A percentile compares a stretch with the other conserved stretches of the same genome.
phyloP scores from a whole-genome alignment of 352 stramenopile genomes.

The Discostella stelligera region DNA sequence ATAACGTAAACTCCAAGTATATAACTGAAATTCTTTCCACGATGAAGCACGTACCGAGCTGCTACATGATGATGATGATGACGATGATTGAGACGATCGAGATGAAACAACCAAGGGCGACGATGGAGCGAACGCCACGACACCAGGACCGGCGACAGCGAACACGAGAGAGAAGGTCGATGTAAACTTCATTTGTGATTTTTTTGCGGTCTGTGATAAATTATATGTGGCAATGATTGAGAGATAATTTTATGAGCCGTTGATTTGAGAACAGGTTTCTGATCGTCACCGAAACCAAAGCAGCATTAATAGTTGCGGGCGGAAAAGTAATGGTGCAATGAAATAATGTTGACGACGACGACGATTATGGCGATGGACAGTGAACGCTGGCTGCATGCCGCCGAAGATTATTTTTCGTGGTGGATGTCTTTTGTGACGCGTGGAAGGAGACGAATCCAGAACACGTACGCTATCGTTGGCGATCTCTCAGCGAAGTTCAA shows the following conservation, averaged over 20 bases:
- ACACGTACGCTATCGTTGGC: not conserved
- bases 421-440: not conserved
- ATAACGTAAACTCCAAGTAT: not conserved
- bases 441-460: not conserved
- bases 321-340: not conserved
- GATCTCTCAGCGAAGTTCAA: not conserved
- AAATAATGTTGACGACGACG: not conserved
- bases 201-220: not conserved
- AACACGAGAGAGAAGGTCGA: constrained; percentile 50
- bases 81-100: too few species aligned
- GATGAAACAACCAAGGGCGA: constrained; percentile 17
- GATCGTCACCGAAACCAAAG: too few species aligned
- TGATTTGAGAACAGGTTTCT: not conserved
- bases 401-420: not conserved
- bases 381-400: not conserved
- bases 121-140: constrained; percentile 57
- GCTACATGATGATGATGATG: constrained; percentile 1
- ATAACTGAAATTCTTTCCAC: not conserved
- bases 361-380: not conserved
- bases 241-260: not conserved
- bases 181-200: constrained; percentile 66
- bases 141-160: constrained; percentile 47
- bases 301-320: not conserved
- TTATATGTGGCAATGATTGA: not conserved
- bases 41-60: constrained; percentile 21